These are phyloP conservation scores for Helotiales sp. DNA, from an alignment of 2,329 filamentous ascomycete species.

Conservation along the genomic window DNA sequence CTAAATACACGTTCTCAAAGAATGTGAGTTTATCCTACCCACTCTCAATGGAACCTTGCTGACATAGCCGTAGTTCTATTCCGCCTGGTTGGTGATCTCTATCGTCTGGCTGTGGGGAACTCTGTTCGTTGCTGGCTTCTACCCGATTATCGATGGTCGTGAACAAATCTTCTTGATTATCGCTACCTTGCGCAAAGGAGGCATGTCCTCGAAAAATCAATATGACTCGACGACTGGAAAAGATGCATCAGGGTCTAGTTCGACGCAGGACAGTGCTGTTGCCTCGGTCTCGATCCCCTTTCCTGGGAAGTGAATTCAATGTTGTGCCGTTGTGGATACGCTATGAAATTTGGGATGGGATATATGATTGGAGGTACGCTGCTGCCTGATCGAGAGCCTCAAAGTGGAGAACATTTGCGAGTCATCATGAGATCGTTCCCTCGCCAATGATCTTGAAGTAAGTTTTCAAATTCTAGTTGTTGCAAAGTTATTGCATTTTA, in stretches of 20 bases:
- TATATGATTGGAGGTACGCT: too few relatives aligned
- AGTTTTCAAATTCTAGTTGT: too few relatives aligned
- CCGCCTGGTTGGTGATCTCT: conserved; percentile 10
- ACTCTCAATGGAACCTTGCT: background rate
- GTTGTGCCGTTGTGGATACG: too few relatives aligned
- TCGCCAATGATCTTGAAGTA: too few relatives aligned
- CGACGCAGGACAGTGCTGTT: background rate
- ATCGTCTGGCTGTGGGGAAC: conserved; percentile 20
- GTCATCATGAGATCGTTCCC: too few relatives aligned
- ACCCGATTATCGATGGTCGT: conserved; percentile 16
- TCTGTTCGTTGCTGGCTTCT: conserved; percentile 11
- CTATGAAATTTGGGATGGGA: too few relatives aligned
- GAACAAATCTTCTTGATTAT: conserved; percentile 3
- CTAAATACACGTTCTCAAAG: conserved; percentile 15
- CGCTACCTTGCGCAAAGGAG: background rate
- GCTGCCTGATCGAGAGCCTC: too few relatives aligned
- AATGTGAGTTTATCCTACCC: background rate
- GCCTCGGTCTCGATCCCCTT: conserved; percentile 5
- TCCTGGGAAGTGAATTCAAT: background rate
- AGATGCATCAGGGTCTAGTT: background rate
- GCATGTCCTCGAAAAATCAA: background rate
- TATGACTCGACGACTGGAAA: background rate
- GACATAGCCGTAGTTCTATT: conserved; percentile 2
- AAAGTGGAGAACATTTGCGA: too few relatives aligned
- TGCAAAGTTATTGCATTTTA: too few relatives aligned